Percentiles rank a stretch among this genome's conserved stretches.
These are phyloP conservation scores for Peronospora farinosa DNA, from an alignment of 352 stramenopile genomes.

Conservation along the genomic window DNA sequence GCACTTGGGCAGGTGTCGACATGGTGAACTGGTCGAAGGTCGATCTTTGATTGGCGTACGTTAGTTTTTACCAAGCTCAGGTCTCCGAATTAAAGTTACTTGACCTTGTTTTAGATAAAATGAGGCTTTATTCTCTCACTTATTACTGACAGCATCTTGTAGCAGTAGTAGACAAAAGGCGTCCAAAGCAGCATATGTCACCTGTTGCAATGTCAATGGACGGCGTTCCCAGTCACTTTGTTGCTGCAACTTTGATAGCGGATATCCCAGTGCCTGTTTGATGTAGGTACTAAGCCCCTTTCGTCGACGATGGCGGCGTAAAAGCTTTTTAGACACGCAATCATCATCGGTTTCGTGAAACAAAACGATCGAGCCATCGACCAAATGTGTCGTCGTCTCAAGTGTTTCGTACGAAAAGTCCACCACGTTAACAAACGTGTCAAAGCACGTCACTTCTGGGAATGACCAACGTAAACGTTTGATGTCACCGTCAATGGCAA, in stretches of 20 bases:
- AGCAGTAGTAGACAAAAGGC: conserved; percentile 79
- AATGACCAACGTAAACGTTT: conserved; percentile 67
- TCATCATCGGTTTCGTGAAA: not conserved
- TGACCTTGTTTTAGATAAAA: too few species aligned
- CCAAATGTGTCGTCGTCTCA: conserved; percentile 23
- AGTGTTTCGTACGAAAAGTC: conserved; percentile 51
- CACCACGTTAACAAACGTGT: conserved; percentile 53
- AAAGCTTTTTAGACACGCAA: conserved; percentile 13
- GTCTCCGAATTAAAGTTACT: too few species aligned
- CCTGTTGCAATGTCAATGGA: conserved; percentile 48
- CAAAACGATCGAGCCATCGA: conserved; percentile 19
- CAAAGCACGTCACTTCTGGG: conserved; percentile 56
- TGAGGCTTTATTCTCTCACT: too few species aligned
- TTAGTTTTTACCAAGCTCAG: too few species aligned
- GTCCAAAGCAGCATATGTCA: conserved; percentile 68
- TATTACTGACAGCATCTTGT: conserved; percentile 17
- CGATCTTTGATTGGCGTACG: too few species aligned
- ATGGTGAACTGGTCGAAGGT: conserved; percentile 7
- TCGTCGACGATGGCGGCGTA: conserved; percentile 33
- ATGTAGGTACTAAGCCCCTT: conserved; percentile 52
- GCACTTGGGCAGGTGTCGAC: conserved; percentile 38
- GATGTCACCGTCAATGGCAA: conserved; percentile 59
- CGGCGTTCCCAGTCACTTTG: conserved; percentile 70
- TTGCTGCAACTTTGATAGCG: conserved; percentile 66
- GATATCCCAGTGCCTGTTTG: conserved; percentile 45